phyloP scores from a whole-genome alignment of 1,284 basidiomycete species.

The Phylloboletellus chloephorus region DNA sequence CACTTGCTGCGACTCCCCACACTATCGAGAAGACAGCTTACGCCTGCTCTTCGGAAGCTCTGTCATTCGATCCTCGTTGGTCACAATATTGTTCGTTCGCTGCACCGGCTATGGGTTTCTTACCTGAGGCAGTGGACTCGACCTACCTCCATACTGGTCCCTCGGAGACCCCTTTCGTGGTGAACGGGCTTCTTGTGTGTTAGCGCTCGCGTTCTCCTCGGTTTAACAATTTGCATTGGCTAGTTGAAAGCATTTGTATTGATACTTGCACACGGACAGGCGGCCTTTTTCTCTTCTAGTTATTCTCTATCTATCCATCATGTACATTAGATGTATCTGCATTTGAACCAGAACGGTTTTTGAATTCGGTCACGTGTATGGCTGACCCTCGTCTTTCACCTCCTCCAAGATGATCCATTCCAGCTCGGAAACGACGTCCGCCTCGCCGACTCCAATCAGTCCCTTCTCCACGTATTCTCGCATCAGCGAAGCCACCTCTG shows the following conservation, averaged over 20 bases:
- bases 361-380: too few relatives aligned
- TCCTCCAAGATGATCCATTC: conserved; percentile 17
- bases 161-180: background rate
- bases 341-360: too few relatives aligned
- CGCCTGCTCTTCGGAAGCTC: background rate
- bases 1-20: background rate
- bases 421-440: conserved; percentile 25
- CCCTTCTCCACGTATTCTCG: conserved; percentile 28
- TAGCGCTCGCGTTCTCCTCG: background rate
- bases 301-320: too few relatives aligned
- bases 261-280: too few relatives aligned
- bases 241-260: background rate
- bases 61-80: background rate
- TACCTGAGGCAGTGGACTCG: background rate
- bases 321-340: too few relatives aligned
- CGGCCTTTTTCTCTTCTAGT: too few relatives aligned
- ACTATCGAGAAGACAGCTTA: background rate
- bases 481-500: conserved; percentile 61
- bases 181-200: background rate
- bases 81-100: background rate
- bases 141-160: background rate
- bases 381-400: too few relatives aligned
- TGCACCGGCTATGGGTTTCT: background rate
- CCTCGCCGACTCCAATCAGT: conserved; percentile 19
- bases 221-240: background rate